Evolutionary conservation across 352 stramenopile genomes (phyloP), one percentile per base, ranked within the genome.

Genomic region (Pythium graminicola): DNA sequence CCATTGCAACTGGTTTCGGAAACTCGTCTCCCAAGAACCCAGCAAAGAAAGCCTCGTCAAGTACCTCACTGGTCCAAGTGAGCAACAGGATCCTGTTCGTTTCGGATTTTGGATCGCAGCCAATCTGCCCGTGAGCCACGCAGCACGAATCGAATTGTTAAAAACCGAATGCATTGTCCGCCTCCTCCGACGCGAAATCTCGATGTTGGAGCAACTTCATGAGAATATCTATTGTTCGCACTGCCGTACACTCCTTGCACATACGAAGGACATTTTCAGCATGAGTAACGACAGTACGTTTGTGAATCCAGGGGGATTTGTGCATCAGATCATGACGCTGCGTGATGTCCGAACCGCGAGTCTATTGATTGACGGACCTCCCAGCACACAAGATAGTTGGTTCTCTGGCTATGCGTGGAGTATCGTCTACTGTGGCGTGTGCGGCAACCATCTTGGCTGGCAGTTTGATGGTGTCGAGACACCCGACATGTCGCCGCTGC

Each of bases 271-370:
- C 16, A 90, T 93, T 54, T 89, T 93, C 52, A 86, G 70, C 47
- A 81, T 89, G 71, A 80, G 66, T 17, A 61, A 53, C n/a, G 68
- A 80, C 35, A 75, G 75, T 6, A 93, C 83, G 6, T 93, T 92
- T 46, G 83, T 92, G 13, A 93, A 93, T 47, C 83, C 83, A 5
- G 66, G 70, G 2, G 83, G 83, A 9, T 70, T 77, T 40, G 81
- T 92, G 4, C 85, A 85, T 49, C 83, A 93, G 65, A 72, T 92
- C 27, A 69, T 93, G 57, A 92, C 83, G 33, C 58, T 93, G 43
- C 66, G 71, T 2, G 59, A 74, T 2, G 71, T 93, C 4, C 40
- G 79, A 19, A 53, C 40, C 7, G 64, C 68, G 20, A 60, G 69
- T 27, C 60, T 87, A 13, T 65, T 80, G 31, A 60, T 83, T 9